These are phyloP conservation scores for Tylopilus sp. DNA, from an alignment of 768 basidiomycete species.

Conservation along the genomic window DNA sequence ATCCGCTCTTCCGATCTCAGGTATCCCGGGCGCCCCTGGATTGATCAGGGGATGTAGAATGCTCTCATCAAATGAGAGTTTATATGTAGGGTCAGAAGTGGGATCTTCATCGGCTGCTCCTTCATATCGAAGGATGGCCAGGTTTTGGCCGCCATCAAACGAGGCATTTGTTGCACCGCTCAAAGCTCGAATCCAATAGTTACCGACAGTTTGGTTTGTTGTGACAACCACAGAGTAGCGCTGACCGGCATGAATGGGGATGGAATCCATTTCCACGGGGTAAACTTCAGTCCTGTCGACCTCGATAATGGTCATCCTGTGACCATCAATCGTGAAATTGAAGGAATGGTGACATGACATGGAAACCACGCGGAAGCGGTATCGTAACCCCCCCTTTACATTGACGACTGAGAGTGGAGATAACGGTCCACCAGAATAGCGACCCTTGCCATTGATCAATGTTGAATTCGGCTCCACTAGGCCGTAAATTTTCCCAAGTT, in stretches of 20 bases:
- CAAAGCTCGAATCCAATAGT: conserved; percentile 52
- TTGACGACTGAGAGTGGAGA: conserved; percentile 1
- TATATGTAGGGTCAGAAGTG: background rate
- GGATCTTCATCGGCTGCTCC: background rate
- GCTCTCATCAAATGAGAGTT: background rate
- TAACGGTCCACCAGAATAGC: conserved; percentile 3
- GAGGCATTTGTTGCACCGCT: conserved; percentile 7
- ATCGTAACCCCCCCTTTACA: conserved; percentile 1
- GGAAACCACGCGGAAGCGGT: conserved; percentile 1
- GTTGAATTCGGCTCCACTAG: conserved; percentile 2
- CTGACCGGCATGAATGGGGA: conserved; percentile 1
- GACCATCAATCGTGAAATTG: conserved; percentile 9
- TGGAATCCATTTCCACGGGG: background rate
- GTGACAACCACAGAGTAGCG: conserved; percentile 29
- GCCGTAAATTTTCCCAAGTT: background rate
- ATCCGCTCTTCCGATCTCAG: conserved; percentile 4
- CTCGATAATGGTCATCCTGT: conserved; percentile 8
- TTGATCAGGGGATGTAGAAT: background rate
- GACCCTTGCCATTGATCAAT: conserved; percentile 6
- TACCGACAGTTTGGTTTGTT: conserved; percentile 43
- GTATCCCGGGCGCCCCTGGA: background rate
- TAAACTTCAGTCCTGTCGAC: conserved; percentile 1
- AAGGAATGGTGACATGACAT: background rate
- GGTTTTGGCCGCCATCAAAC: conserved; percentile 2
- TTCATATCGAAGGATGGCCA: conserved; percentile 3